Evolutionary conservation across 768 basidiomycete species (phyloP).

Genomic region (Pisolithus microcarpus): DNA sequence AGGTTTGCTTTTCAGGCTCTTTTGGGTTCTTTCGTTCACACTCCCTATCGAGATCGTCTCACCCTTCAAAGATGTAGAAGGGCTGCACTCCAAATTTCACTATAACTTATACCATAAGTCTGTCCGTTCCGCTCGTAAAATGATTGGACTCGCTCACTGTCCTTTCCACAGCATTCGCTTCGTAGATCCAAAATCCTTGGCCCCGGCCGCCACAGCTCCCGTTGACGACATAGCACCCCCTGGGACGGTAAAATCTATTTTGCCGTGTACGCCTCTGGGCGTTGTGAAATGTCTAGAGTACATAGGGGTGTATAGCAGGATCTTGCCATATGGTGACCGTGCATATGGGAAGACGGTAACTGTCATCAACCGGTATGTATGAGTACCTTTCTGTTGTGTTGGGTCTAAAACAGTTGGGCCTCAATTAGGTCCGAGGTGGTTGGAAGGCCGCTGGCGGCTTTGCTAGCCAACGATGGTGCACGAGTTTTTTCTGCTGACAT

Average conservation of each 20-base stretch:
- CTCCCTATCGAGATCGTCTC: conserved; percentile 64
- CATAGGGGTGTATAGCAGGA: conserved; percentile 85
- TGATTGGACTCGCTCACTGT: not conserved
- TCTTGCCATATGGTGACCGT: conserved; percentile 89
- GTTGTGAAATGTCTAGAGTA: conserved; percentile 93
- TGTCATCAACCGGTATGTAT: conserved; percentile 80
- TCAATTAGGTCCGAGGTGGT: conserved; percentile 86
- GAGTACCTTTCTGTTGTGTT: not conserved
- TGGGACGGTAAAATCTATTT: conserved; percentile 90
- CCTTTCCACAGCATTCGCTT: conserved; percentile 70
- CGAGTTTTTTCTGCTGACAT: conserved; percentile 94
- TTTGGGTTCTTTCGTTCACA: conserved; percentile 1
- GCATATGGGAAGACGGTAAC: conserved; percentile 91
- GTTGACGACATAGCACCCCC: conserved; percentile 61
- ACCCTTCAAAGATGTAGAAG: conserved; percentile 96
- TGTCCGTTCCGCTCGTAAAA: conserved; percentile 11
- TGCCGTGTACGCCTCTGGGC: conserved; percentile 95
- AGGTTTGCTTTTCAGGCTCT: conserved; percentile 37
- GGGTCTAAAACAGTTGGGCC: conserved; percentile 1
- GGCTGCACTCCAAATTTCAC: conserved; percentile 92
- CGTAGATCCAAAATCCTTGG: conserved; percentile 71
- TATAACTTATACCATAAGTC: conserved; percentile 95
- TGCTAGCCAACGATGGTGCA: conserved; percentile 94
- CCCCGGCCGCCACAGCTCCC: conserved; percentile 33
- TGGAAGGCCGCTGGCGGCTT: conserved; percentile 90